Base-by-base conservation (phyloP, 805 yeast genomes). In the Wickerhamiella bombiphila region DNA sequence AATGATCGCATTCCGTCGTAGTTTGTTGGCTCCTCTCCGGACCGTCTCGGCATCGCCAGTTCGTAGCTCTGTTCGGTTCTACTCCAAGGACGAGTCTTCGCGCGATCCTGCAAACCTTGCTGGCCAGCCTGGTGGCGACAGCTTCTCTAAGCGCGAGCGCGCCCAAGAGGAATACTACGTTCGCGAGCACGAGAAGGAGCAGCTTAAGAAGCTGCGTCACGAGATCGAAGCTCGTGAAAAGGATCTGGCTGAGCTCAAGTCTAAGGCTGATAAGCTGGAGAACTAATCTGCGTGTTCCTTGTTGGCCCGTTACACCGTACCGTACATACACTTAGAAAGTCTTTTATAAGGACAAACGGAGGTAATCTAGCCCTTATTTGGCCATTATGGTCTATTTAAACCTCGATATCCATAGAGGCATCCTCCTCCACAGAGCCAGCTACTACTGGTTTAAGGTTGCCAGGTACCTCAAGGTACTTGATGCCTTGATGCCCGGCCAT, bases 91-190 rank as follows among this genome's bases (percentile, higher is more conserved):
- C 32, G 32, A 33, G 21, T 24, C 24, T 15, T 41, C 38, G 35
- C 42, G 43, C 29, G 16, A 30, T 25, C 29, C 41, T 31, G 36
- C 48, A 9, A 9, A 24, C 11, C 13, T 24, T 24, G 26, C 26
- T 9, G 47, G 48, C 46, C 63, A 60, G 58, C 37, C 72, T 40
- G 82, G 69, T 49, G 63, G 66, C 33, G 81, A 77, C 52, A 64
- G 76, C 43, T 78, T 79, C 64, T 65, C 71, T 70, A 82, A 85
- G 59, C 85, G 93, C 60, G 98, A 91, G 69, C 78, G 72, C 64
- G 94, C 94, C 46, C 76, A 76, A 57, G 98, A 88, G 67, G 83
- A 79, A 53, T 86, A 75, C 66, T 68, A 85, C 61, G 81, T 74
- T 63, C 76, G 82, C 65, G 94, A 80, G 57, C 94, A 88, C 68